phyloP scores from a whole-genome alignment of 179 eudicot species.

The Silene vulgaris region DNA sequence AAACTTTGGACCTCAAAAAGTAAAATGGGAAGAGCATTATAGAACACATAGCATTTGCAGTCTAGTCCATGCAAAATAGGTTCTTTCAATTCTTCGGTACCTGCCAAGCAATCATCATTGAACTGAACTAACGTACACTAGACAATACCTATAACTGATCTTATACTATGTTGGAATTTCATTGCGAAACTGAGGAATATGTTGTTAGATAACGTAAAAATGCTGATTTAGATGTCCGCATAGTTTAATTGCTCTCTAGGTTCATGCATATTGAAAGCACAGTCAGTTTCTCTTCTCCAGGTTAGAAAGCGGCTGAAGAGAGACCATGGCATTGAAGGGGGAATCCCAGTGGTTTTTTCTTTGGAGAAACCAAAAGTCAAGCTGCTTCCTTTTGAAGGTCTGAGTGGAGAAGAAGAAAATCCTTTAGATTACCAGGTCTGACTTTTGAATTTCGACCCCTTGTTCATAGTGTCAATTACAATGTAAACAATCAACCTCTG shows the following conservation, averaged over 20 bases:
- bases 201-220: neutral
- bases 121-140: neutral
- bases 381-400: slow-evolving; percentile 89
- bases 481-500: slow-evolving; percentile 8
- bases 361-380: slow-evolving; percentile 96
- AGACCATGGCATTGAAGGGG: slow-evolving; percentile 95
- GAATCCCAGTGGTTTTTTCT: slow-evolving; percentile 93
- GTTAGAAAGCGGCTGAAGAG: slow-evolving; percentile 80
- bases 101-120: neutral
- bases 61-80: neutral
- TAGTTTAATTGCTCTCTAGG: neutral
- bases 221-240: slow-evolving; percentile 8
- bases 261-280: slow-evolving; percentile 7
- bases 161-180: neutral
- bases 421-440: slow-evolving; percentile 94
- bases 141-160: slow-evolving; percentile 5
- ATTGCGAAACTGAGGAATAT: neutral
- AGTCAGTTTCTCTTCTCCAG: slow-evolving; percentile 35
- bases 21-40: neutral
- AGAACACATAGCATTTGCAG: neutral
- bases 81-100: neutral
- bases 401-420: slow-evolving; percentile 83
- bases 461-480: neutral
- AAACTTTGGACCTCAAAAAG: neutral
- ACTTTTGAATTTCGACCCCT: slow-evolving; percentile 5